Evolutionary conservation across 2,329 filamentous ascomycete genomes (phyloP).

Genomic region (Diaporthe sp.): DNA sequence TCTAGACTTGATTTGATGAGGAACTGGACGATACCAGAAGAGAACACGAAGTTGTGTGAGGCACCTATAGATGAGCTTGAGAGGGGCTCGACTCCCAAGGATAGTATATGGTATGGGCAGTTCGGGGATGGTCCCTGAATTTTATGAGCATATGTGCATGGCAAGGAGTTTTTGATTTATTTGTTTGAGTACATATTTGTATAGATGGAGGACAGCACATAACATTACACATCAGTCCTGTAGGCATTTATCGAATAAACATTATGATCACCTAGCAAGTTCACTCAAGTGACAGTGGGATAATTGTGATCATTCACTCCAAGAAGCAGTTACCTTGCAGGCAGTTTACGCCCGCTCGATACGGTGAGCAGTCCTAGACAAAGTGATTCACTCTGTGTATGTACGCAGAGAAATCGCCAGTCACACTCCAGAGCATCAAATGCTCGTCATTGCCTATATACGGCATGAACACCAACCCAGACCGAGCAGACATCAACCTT

Average conservation of each 20-base stretch:
- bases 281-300: background rate
- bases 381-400: constrained; percentile 16
- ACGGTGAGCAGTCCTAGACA: constrained; percentile 20
- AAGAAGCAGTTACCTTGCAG: background rate
- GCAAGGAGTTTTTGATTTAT: constrained; percentile 8
- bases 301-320: background rate
- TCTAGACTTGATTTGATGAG: constrained; percentile 62
- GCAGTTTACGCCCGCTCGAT: background rate
- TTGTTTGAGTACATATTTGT: background rate
- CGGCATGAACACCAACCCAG: background rate
- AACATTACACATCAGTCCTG: no score
- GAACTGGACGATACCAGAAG: constrained; percentile 58
- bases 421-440: background rate
- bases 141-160: constrained; percentile 3
- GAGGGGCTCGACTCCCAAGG: constrained; percentile 63
- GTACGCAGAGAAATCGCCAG: background rate
- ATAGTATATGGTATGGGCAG: constrained; percentile 58
- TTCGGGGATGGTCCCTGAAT: constrained; percentile 47
- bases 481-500: background rate
- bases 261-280: background rate
- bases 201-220: background rate
- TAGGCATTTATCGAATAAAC: background rate
- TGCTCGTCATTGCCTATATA: background rate
- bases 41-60: constrained; percentile 61
- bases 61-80: constrained; percentile 58